These are phyloP conservation scores for Wickerhamomyces hampshirensis DNA, from an alignment of 805 yeast genomes.

Conservation along the genomic window DNA sequence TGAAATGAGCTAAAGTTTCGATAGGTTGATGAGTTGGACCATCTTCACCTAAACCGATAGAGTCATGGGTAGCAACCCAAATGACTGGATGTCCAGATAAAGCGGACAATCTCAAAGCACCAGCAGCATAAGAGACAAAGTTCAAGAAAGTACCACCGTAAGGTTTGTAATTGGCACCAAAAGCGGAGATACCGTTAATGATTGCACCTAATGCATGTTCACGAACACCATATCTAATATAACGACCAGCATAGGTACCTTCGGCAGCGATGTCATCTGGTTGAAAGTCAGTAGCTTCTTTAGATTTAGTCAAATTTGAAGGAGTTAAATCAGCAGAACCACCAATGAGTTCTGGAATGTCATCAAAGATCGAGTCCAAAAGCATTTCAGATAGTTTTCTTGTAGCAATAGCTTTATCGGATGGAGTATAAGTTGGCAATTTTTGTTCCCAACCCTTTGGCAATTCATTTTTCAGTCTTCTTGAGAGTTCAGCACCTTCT, in stretches of 20 bases:
- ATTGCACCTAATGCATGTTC: conserved; percentile 99
- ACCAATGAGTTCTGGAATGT: conserved; percentile 85
- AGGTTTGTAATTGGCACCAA: conserved; percentile 77
- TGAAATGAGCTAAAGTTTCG: conserved; percentile 80
- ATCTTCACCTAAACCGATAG: conserved; percentile 89
- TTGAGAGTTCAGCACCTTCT: conserved; percentile 68
- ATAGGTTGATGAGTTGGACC: conserved; percentile 95
- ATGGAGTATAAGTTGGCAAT: conserved; percentile 75
- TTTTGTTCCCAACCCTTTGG: conserved; percentile 77
- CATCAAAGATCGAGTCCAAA: conserved; percentile 54
- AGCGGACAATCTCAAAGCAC: conserved; percentile 83
- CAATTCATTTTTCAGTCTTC: conserved; percentile 73
- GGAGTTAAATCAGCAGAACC: conserved; percentile 99
- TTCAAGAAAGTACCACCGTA: conserved; percentile 98
- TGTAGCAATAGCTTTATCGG: conserved; percentile 83
- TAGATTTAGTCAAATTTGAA: conserved; percentile 90
- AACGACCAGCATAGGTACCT: conserved; percentile 89
- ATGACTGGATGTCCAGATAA: conserved; percentile 77
- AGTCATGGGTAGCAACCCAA: conserved; percentile 89
- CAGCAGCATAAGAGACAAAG: conserved; percentile 81
- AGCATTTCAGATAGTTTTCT: conserved; percentile 90
- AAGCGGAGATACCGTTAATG: conserved; percentile 95
- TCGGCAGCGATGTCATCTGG: conserved; percentile 69
- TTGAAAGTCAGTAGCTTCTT: conserved; percentile 87
- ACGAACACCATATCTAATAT: conserved; percentile 96